Conservation (phyloP, 768 basidiomycete genomes). For the Kwoniella dejecticola region DNA sequence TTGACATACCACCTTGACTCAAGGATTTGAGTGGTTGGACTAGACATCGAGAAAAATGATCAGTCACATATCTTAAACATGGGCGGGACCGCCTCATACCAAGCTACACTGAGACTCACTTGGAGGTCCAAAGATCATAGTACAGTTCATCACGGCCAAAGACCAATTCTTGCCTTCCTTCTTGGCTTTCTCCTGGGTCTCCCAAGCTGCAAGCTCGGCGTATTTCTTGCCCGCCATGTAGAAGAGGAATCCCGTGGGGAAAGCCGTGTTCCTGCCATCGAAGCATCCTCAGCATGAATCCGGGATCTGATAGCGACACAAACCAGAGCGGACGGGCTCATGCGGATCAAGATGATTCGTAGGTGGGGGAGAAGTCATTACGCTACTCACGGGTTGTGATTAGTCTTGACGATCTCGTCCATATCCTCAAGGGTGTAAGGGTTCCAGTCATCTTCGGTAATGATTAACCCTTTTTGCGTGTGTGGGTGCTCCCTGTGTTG, state of each 20-base stretch:
- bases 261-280: not conserved
- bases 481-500: conserved; percentile 22
- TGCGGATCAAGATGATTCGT: no score
- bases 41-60: not conserved
- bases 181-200: conserved; percentile 29
- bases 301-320: not conserved
- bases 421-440: conserved; percentile 40
- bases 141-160: conserved; percentile 37
- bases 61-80: not conserved
- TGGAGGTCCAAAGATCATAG: conserved; percentile 30
- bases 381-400: not conserved
- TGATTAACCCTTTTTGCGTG: conserved; percentile 27
- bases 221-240: conserved; percentile 43
- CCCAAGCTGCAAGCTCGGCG: conserved; percentile 43
- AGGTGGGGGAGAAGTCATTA: not conserved
- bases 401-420: conserved; percentile 25
- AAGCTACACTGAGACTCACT: conserved; percentile 14
- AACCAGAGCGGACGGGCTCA: no score
- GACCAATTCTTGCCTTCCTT: conserved; percentile 18
- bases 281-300: no score
- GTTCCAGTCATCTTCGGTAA: conserved; percentile 48
- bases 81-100: no score
- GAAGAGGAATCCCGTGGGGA: conserved; percentile 11
- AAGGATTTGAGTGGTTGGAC: conserved; percentile 31
- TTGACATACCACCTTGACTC: conserved; percentile 30